phyloP scores from a whole-genome alignment of 768 basidiomycete species.

The Trametes punicea region DNA sequence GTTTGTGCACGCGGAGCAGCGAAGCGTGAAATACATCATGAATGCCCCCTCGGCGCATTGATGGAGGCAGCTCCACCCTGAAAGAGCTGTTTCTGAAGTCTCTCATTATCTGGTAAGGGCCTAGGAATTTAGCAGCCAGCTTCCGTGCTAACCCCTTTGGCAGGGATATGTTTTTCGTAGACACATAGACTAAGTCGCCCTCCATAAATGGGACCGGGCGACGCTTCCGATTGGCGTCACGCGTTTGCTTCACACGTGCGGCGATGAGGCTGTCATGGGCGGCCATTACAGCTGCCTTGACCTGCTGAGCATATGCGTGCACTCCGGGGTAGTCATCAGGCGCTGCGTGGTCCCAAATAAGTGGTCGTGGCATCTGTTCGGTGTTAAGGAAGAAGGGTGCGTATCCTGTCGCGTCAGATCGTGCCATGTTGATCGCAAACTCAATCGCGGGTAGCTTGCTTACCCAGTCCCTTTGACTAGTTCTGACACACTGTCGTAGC shows the following conservation, averaged over 20 bases:
- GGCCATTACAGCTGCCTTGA: conserved; percentile 27
- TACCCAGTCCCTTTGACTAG: conserved; percentile 35
- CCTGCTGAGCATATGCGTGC: conserved; percentile 20
- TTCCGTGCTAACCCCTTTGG: too few species aligned
- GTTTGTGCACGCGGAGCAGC: conserved; percentile 30
- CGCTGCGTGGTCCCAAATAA: conserved; percentile 26
- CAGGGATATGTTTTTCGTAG: too few species aligned
- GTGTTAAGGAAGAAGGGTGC: too few species aligned
- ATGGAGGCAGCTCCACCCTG: conserved; percentile 27
- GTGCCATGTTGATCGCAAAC: conserved; percentile 30
- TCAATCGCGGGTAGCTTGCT: conserved; percentile 26
- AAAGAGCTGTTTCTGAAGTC: conserved; percentile 17
- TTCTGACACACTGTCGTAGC: conserved; percentile 26
- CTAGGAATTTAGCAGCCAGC: too few species aligned
- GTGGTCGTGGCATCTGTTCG: conserved; percentile 20
- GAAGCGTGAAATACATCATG: conserved; percentile 33
- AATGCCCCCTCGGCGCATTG: conserved; percentile 31
- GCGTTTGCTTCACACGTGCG: conserved; percentile 31
- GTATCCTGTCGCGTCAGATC: conserved; percentile 35
- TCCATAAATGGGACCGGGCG: conserved; percentile 1
- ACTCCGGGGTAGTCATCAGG: conserved; percentile 28
- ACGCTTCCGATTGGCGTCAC: conserved; percentile 25
- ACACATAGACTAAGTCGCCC: conserved; percentile 30
- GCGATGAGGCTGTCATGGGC: conserved; percentile 32
- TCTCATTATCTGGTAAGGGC: conserved; percentile 22